Evolutionary conservation across 176 grass and related monocot species (phyloP).

Genomic region (Thinopyrum elongatum): DNA sequence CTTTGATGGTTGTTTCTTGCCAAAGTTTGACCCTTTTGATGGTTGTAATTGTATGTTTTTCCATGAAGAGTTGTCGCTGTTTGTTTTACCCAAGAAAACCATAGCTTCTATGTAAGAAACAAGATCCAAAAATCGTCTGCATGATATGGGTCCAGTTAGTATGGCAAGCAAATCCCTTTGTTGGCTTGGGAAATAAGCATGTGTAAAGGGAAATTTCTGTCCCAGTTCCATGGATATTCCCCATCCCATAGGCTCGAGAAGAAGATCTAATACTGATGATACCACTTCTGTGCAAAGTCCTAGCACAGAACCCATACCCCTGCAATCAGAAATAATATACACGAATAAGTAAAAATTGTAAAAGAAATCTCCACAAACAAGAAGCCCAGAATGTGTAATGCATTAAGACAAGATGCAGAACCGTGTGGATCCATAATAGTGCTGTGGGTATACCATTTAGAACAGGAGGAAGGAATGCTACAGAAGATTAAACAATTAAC

Average conservation of each 20-base stretch:
- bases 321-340: constrained; percentile 37
- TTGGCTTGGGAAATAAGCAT: constrained; percentile 69
- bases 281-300: constrained; percentile 61
- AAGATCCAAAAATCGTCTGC: constrained; percentile 61
- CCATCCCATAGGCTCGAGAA: constrained; percentile 74
- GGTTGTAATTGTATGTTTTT: constrained; percentile 29
- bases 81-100: constrained; percentile 26
- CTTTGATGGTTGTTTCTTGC: constrained; percentile 17
- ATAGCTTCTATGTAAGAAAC: constrained; percentile 50
- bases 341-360: not conserved
- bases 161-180: constrained; percentile 60
- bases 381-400: not conserved
- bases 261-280: constrained; percentile 70
- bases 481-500: not conserved
- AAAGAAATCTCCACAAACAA: not conserved
- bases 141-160: constrained; percentile 67
- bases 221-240: constrained; percentile 65
- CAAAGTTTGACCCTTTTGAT: constrained; percentile 1
- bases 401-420: constrained; percentile 3
- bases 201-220: constrained; percentile 49
- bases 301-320: constrained; percentile 61
- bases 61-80: not conserved
- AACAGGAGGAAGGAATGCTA: not conserved
- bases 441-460: not conserved
- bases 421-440: constrained; percentile 12